Conservation (phyloP, 768 basidiomycete genomes). For the Rhodocollybia butyracea region DNA sequence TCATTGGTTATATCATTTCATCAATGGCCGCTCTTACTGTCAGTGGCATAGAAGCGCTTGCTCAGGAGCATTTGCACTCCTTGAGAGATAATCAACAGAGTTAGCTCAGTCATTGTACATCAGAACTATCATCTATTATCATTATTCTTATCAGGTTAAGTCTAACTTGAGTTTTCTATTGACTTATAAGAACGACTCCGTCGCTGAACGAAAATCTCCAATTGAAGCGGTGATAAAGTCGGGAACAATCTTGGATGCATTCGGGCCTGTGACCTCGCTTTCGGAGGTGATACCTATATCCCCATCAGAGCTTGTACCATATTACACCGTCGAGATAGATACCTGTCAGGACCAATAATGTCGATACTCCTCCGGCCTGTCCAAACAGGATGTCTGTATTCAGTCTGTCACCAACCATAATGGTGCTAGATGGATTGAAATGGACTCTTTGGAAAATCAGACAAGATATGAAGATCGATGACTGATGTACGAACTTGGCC, state of each 20-base stretch:
- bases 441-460: conserved; percentile 47
- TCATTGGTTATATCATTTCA: conserved; percentile 63
- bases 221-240: conserved; percentile 79
- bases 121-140: too few relatives aligned
- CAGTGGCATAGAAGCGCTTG: conserved; percentile 35
- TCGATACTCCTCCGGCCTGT: conserved; percentile 77
- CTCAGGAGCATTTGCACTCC: conserved; percentile 29
- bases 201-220: conserved; percentile 60
- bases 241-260: conserved; percentile 70
- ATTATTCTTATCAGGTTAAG: too few relatives aligned
- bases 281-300: conserved; percentile 71
- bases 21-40: conserved; percentile 52
- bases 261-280: conserved; percentile 56
- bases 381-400: conserved; percentile 97
- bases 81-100: conserved; percentile 1
- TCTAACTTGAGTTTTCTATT: too few relatives aligned
- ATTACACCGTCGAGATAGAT: conserved; percentile 11
- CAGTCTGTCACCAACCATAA: conserved; percentile 96
- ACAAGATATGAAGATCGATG: not conserved
- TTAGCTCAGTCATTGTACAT: not conserved
- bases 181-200: too few relatives aligned
- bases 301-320: not conserved
- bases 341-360: conserved; percentile 93
- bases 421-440: conserved; percentile 81
- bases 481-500: conserved; percentile 38